Evolutionary conservation across 176 grass and related monocot genomes (phyloP).

Genomic region (Aegilops sharonensis): DNA sequence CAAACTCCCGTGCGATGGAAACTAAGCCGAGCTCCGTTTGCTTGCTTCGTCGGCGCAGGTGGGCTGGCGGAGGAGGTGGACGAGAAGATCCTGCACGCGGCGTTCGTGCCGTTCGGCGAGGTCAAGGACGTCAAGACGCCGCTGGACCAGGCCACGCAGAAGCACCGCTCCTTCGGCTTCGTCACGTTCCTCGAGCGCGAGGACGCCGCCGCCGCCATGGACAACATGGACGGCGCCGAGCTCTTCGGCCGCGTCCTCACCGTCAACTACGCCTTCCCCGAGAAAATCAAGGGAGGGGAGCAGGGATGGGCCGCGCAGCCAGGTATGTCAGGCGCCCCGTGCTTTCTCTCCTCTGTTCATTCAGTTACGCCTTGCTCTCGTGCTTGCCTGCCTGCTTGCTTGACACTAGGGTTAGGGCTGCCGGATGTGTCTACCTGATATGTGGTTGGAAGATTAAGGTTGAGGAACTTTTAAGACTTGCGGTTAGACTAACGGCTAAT

Average conservation of each 20-base stretch:
- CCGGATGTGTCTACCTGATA: neutral
- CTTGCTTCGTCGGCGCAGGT: conserved; percentile 27
- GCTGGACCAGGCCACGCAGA: conserved; percentile 94
- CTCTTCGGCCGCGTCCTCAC: conserved; percentile 91
- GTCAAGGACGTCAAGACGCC: conserved; percentile 99
- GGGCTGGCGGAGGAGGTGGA: conserved; percentile 95
- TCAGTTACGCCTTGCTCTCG: neutral
- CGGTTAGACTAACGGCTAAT: neutral
- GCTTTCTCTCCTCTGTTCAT: neutral
- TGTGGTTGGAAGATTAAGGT: neutral
- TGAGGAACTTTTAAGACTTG: neutral
- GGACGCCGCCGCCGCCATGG: conserved; percentile 94
- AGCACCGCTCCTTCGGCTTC: conserved; percentile 98
- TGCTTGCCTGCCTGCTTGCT: neutral
- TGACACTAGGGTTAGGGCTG: neutral
- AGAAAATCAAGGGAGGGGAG: conserved; percentile 97
- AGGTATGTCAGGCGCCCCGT: conserved; percentile 37
- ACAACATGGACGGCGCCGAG: conserved; percentile 98
- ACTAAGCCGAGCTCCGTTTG: neutral
- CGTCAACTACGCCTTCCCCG: conserved; percentile 95
- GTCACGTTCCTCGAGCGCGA: conserved; percentile 97
- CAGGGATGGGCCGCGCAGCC: conserved; percentile 98
- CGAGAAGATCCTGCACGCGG: conserved; percentile 90
- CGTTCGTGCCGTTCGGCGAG: conserved; percentile 97
- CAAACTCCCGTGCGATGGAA: neutral